Base-by-base conservation (phyloP, 2,329 filamentous ascomycete genomes). In the Colletotrichum camelliae region DNA sequence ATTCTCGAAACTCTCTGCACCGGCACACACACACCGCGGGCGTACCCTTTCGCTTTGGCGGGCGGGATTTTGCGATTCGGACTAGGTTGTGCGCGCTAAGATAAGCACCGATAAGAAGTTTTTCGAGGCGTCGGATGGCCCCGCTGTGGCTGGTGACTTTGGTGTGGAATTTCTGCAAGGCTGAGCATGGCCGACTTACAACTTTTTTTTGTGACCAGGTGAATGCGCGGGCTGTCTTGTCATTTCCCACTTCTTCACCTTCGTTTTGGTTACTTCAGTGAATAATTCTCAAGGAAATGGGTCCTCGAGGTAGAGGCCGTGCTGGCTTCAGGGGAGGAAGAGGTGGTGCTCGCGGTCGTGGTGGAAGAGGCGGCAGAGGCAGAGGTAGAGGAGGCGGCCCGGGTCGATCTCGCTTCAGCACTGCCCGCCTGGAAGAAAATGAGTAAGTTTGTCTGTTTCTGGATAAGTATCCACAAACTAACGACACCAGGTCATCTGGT, bases 71-170 rank as follows among this genome's bases (percentile, higher is more conserved):
- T 86, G 82, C 82, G 82, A 84, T 85, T 85, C 78, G 77, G 82
- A 83, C 84, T 83, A 84, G 86, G 85, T 88, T 89, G 88, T 89
- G 88, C 86, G 87, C 88, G 86, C 87, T 88, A 89, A 88, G 88
- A 89, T 89, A 89, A 72, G 70, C 9, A 21, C 16, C 37, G 75
- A 77, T 74, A 79, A 80, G 74, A 74, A 80, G 73, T 77, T 9
- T 77, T 48, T 48, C 43, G 81, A 72, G 72, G 80, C 79, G 67
- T 29, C 1, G 5, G 21, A 48, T 2, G 72, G 76, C 76, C 77
- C 78, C 78, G 72, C 78, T 77, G 74, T 78, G 77, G 78, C 77
- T 78, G 62, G 64, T 75, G 70, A 13, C 9, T 48, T 21, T 24
- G 37, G 39, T 67, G 43, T 74, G 79, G 79, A 78, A 78, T 79